phyloP scores from a whole-genome alignment of 352 stramenopile genomes.

The Phytophthora fragariaefolia region DNA sequence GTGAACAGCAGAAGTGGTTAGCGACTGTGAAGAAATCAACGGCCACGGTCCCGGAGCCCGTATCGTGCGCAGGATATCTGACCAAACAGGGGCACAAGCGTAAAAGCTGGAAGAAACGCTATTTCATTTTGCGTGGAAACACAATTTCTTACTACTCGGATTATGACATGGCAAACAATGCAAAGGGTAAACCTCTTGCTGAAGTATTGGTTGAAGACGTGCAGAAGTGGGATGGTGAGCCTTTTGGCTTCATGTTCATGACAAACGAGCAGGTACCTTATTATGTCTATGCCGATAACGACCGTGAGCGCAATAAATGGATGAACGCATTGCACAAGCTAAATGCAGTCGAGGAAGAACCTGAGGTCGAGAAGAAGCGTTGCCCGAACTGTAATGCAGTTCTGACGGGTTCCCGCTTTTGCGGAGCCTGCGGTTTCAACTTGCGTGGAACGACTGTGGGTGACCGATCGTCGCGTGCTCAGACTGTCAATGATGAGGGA shows the following conservation, averaged over 20 bases:
- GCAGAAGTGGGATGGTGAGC: constrained; percentile 85
- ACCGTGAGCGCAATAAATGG: constrained; percentile 89
- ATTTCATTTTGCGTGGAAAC: constrained; percentile 86
- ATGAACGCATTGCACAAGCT: constrained; percentile 87
- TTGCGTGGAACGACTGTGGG: constrained; percentile 76
- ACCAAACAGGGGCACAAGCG: constrained; percentile 92
- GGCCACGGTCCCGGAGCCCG: constrained; percentile 71
- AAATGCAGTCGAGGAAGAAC: constrained; percentile 71
- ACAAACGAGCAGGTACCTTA: constrained; percentile 90
- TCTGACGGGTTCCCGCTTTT: constrained; percentile 88
- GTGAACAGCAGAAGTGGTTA: constrained; percentile 89
- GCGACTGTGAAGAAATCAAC: constrained; percentile 74
- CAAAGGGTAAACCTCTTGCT: constrained; percentile 78
- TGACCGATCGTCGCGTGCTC: constrained; percentile 46
- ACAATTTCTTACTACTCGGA: constrained; percentile 85
- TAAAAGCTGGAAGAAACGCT: constrained; percentile 92
- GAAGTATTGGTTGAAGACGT: constrained; percentile 88
- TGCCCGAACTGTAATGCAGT: constrained; percentile 87
- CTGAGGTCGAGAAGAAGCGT: constrained; percentile 81
- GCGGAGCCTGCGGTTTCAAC: constrained; percentile 88
- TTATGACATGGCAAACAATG: constrained; percentile 86
- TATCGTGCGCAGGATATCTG: constrained; percentile 85
- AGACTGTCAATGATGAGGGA: constrained; percentile 28
- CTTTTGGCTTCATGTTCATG: constrained; percentile 92
- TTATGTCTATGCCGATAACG: constrained; percentile 91